Evolutionary conservation across 1,284 basidiomycete genomes (phyloP).

Genomic region (Tylopilus orsonianus): DNA sequence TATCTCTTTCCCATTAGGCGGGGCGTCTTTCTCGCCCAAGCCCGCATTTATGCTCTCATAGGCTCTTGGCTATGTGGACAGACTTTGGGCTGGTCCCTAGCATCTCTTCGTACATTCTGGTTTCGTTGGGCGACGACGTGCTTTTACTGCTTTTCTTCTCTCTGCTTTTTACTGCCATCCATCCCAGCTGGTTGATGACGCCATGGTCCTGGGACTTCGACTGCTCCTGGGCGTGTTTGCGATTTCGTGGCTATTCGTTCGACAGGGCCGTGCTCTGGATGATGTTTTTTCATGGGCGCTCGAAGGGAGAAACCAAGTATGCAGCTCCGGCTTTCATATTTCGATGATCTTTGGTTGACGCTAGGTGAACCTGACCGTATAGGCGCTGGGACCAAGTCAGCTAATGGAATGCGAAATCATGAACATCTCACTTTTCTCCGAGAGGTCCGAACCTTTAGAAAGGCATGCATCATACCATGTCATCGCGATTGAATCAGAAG

Average conservation of each 20-base stretch:
- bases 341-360: not conserved
- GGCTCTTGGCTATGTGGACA: not conserved
- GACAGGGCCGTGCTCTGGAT: conserved; percentile 6
- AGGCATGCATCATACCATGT: conserved; percentile 8
- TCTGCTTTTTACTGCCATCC: not conserved
- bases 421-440: conserved; percentile 5
- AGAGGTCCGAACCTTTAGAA: not conserved
- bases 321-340: not conserved
- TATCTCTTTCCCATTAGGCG: not conserved
- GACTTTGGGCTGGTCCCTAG: conserved; percentile 5
- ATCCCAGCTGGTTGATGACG: conserved; percentile 4
- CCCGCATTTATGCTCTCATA: not conserved
- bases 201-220: conserved; percentile 8
- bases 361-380: not conserved
- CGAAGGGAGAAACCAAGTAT: conserved; percentile 3
- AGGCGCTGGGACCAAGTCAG: not conserved
- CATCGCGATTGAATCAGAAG: conserved; percentile 15
- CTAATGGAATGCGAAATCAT: conserved; percentile 17
- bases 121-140: not conserved
- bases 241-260: conserved; percentile 1
- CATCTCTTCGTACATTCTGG: not conserved
- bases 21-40: not conserved
- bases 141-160: not conserved
- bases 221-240: not conserved
- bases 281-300: not conserved